Evolutionary conservation across 2,329 filamentous ascomycete species (phyloP).

Genomic region (Aspergillus pseudoviridinutans): DNA sequence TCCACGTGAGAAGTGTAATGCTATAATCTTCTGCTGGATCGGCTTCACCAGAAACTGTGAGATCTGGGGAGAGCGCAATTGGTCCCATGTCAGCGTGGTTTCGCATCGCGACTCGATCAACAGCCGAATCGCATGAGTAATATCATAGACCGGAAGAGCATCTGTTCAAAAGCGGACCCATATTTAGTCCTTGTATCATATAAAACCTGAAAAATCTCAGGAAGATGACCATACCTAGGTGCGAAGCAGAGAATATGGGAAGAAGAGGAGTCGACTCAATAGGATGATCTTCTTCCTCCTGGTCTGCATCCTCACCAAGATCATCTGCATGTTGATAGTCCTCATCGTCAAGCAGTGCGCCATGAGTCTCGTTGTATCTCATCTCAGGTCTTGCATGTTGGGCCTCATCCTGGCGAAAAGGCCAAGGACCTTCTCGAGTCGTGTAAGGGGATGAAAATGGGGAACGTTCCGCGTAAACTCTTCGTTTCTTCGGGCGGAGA

Average conservation of each 20-base stretch:
- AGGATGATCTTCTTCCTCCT: constrained; percentile 42
- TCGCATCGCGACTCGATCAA: constrained; percentile 82
- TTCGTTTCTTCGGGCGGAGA: constrained; percentile 27
- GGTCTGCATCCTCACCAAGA: constrained; percentile 33
- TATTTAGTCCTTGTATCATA: not conserved
- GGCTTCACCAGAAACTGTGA: constrained; percentile 95
- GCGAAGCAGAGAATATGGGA: constrained; percentile 74
- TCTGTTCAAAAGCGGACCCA: constrained; percentile 49
- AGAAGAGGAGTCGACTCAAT: constrained; percentile 54
- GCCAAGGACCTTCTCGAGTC: constrained; percentile 18
- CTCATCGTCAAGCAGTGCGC: constrained; percentile 24
- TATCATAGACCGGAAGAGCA: constrained; percentile 79
- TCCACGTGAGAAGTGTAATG: constrained; percentile 77
- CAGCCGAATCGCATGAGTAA: constrained; percentile 84
- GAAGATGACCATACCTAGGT: constrained; percentile 58
- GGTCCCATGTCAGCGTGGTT: constrained; percentile 90
- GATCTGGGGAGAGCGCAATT: constrained; percentile 89
- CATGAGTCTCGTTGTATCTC: constrained; percentile 18
- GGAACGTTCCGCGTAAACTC: constrained; percentile 21
- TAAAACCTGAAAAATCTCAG: not conserved
- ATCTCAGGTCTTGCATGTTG: constrained; percentile 3
- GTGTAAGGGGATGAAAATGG: constrained; percentile 28
- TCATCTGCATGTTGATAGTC: constrained; percentile 41
- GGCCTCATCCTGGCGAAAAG: constrained; percentile 12
- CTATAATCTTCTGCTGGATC: constrained; percentile 83